A percentile compares a stretch with the other conserved stretches of the same genome.
These are phyloP conservation scores for Pseudotsuga menziesii DNA, from an alignment of 75 land plant species.

Conservation along the genomic window DNA sequence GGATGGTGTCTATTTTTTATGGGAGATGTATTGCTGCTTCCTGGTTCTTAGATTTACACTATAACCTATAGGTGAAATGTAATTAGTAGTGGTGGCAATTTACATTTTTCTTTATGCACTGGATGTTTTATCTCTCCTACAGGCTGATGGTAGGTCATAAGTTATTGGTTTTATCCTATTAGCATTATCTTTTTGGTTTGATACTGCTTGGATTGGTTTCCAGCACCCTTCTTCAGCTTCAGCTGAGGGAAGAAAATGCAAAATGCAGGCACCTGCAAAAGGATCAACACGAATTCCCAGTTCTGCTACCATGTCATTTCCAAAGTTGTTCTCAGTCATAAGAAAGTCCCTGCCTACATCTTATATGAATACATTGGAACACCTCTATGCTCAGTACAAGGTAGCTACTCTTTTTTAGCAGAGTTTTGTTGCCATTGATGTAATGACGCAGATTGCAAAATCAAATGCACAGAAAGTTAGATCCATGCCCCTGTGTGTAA, in stretches of 20 bases:
- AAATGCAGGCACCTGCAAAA: not conserved
- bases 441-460: not conserved
- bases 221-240: not conserved
- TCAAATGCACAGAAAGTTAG: not conserved
- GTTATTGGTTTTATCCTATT: not conserved
- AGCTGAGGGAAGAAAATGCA: not conserved
- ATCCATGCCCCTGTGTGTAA: slow-evolving; percentile 4
- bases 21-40: not conserved
- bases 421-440: slow-evolving; percentile 2
- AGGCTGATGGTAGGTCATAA: not conserved
- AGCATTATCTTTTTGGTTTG: not conserved
- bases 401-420: not conserved
- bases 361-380: slow-evolving; percentile 7
- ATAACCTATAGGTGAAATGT: not conserved
- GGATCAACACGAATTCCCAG: not conserved
- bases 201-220: not conserved
- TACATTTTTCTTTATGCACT: not conserved
- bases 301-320: not conserved
- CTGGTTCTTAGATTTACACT: not conserved
- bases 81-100: not conserved
- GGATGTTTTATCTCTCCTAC: not conserved
- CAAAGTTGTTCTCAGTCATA: not conserved
- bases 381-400: slow-evolving; percentile 1
- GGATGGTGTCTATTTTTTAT: not conserved
- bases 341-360: not conserved